These are phyloP conservation scores for Melaleuca quinquenervia DNA, from an alignment of 345 rosid genomes.

Conservation along the genomic window DNA sequence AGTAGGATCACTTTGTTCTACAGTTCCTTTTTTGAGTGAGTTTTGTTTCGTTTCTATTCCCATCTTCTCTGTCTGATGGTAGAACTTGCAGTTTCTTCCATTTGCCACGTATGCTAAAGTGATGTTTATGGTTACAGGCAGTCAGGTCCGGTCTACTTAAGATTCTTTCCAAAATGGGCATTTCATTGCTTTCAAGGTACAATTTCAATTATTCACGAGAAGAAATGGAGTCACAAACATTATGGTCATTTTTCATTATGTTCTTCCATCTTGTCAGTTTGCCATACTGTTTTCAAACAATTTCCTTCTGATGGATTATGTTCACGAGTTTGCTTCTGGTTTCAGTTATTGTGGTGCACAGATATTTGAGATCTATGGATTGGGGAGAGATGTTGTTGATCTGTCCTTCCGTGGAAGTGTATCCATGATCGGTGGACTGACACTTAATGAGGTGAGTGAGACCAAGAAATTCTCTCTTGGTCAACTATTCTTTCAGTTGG, in stretches of 20 bases:
- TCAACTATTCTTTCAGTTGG: neutral
- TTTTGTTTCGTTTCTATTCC: neutral
- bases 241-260: neutral
- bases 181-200: constrained; percentile 93
- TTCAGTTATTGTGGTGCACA: constrained; percentile 98
- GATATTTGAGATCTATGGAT: constrained; percentile 95
- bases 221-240: neutral
- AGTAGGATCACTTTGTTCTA: neutral
- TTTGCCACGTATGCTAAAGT: neutral
- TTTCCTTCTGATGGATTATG: constrained; percentile 1
- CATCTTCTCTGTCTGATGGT: neutral
- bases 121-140: constrained; percentile 50
- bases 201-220: neutral
- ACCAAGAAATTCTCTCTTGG: neutral
- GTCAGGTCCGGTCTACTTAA: constrained; percentile 88
- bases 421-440: constrained; percentile 79
- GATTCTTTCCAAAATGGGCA: constrained; percentile 98
- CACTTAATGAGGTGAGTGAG: constrained; percentile 77
- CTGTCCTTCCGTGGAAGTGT: constrained; percentile 82
- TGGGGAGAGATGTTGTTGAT: constrained; percentile 78
- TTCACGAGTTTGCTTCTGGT: constrained; percentile 14
- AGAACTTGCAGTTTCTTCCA: neutral
- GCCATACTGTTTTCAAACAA: neutral
- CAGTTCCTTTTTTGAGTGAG: neutral
- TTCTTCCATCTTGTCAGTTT: neutral